Base-by-base conservation (phyloP, 441 rosid species). In the Corymbia citriodora region DNA sequence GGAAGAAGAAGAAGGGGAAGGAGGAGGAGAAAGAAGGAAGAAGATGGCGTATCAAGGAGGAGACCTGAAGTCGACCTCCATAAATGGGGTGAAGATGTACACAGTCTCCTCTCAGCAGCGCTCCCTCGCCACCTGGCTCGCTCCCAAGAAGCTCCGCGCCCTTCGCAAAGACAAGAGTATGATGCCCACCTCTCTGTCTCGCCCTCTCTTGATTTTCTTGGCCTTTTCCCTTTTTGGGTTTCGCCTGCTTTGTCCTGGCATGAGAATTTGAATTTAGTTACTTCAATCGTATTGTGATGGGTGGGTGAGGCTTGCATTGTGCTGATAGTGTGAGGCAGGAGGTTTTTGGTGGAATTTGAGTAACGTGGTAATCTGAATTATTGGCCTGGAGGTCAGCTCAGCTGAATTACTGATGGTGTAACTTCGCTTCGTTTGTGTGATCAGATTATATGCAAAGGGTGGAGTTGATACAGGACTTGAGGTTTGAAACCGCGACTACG, bases 31-130 rank as follows among this genome's bases (percentile, higher is more conserved):
- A 13, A 55, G 1, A 83, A 89, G 40, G 27, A 23, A 83, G 59
- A 91, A 90, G 87, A 95, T 97, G 99, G 92, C 97, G 90, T 87
- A 92, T 59, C 93, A 93, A 87, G 98, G 95, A 79, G 97, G 96
- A 33, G 93, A 91, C 92, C 88, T 96, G 94, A 97, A 97, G 95
- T 97, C 96, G 55, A 95, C 96, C 87, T 93, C 98, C 90, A 92
- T 96, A 23, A 97, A 98, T 90, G 99, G 99, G 61, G 96, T 96
- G 53, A 96, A 95, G 95, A 90, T 94, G 92, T 97, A 98, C 93
- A 93, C 95, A 10, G 93, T 96, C 59, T 92, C 96, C 36, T 96
- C 96, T 19, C 94, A 93, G 88, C 95, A 97, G 8, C 97, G 93
- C 21, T 95, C 95, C 89, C 92, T 93, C 23, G 96, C 99, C 55